These are phyloP conservation scores for Dicorynia guianensis DNA, from an alignment of 306 rosid genomes.

Conservation along the genomic window DNA sequence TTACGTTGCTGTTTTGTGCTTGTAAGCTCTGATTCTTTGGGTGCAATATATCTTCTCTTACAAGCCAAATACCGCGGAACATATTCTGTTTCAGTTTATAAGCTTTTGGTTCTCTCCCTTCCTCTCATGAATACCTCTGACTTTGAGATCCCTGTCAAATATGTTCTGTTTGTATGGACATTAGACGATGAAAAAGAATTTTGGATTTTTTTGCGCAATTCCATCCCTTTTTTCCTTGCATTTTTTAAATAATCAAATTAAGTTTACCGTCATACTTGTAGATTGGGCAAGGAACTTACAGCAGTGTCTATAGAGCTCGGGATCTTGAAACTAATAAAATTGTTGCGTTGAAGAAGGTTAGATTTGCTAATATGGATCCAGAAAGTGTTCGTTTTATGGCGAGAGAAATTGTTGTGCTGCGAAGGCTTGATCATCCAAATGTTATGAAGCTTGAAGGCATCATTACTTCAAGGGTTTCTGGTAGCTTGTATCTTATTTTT, in stretches of 20 bases:
- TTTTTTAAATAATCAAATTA: background rate
- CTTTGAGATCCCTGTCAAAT: background rate
- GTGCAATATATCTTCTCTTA: background rate
- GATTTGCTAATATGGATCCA: constrained; percentile 83
- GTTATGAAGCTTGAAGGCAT: constrained; percentile 92
- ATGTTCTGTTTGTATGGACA: background rate
- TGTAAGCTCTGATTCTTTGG: background rate
- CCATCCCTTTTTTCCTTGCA: background rate
- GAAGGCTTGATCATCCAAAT: constrained; percentile 92
- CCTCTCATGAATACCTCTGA: background rate
- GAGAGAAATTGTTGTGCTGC: constrained; percentile 70
- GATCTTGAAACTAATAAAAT: constrained; percentile 78
- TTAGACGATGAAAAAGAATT: no score
- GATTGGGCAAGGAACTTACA: constrained; percentile 97
- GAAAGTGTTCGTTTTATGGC: constrained; percentile 95
- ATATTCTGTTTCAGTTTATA: background rate
- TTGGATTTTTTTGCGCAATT: background rate
- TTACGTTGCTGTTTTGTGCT: background rate
- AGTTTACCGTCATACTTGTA: constrained; percentile 35
- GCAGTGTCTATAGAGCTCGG: constrained; percentile 83
- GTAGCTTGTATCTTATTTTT: constrained; percentile 84
- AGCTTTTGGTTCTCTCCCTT: no score
- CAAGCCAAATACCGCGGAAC: background rate
- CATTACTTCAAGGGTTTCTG: constrained; percentile 82
- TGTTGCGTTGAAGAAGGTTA: constrained; percentile 88